These are phyloP conservation scores for Bipolaris victoriae DNA, from an alignment of 2,329 filamentous ascomycete genomes.

Conservation along the genomic window DNA sequence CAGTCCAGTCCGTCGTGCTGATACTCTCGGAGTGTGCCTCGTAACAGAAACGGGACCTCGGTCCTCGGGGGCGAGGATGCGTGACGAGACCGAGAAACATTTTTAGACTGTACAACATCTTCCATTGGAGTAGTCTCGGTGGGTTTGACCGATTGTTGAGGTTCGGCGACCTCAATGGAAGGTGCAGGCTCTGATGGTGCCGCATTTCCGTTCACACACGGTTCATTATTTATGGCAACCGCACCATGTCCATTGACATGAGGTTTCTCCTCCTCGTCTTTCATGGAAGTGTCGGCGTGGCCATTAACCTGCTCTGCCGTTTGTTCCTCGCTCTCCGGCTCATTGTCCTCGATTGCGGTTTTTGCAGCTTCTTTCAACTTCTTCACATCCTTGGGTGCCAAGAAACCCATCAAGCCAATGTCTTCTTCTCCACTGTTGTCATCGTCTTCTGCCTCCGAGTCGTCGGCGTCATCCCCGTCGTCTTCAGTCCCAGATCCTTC, in stretches of 20 bases:
- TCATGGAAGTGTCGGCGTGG: conserved; percentile 50
- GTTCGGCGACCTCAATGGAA: not conserved
- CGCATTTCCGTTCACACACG: conserved; percentile 22
- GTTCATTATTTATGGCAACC: conserved; percentile 8
- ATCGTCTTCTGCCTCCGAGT: conserved; percentile 21
- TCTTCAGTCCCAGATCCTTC: conserved; percentile 37
- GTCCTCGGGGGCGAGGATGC: conserved; percentile 41
- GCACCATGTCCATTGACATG: conserved; percentile 21
- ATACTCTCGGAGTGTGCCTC: conserved; percentile 90
- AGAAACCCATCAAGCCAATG: conserved; percentile 44
- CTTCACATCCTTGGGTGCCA: conserved; percentile 42
- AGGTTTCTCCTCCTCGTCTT: conserved; percentile 52
- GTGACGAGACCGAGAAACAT: conserved; percentile 33
- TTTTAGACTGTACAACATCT: conserved; percentile 23
- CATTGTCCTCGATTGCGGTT: conserved; percentile 28
- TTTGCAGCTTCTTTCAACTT: conserved; percentile 45
- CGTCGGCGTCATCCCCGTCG: conserved; percentile 22
- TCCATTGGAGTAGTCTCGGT: conserved; percentile 21
- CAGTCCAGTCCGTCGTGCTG: conserved; percentile 97
- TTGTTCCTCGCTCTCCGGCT: conserved; percentile 49
- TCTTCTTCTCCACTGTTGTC: conserved; percentile 47
- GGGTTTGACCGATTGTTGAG: conserved; percentile 22
- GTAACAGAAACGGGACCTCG: conserved; percentile 66
- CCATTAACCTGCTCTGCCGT: conserved; percentile 27
- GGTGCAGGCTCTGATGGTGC: conserved; percentile 1